Conservation (phyloP, 2,329 filamentous ascomycete genomes). For the Phialocephala sp. region DNA sequence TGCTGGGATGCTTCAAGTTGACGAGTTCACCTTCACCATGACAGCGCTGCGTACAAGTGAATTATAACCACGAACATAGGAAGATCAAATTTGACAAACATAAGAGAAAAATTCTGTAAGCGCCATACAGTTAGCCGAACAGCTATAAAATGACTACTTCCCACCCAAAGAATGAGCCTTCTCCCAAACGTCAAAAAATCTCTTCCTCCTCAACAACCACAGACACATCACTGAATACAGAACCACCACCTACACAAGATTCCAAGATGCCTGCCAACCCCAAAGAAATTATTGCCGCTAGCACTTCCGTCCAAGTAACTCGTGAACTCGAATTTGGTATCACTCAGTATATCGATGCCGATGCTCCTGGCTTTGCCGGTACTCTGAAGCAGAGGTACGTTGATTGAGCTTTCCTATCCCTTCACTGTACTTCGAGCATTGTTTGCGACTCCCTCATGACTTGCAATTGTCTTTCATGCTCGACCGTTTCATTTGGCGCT, state of each 20-base stretch:
- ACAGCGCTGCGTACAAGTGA: neutral
- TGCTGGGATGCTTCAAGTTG: neutral
- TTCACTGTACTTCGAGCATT: neutral
- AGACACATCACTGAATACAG: conserved; percentile 5
- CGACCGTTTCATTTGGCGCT: neutral
- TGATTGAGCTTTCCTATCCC: conserved; percentile 10
- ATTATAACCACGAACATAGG: neutral
- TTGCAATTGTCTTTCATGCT: neutral
- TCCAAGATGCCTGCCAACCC: conserved; percentile 23
- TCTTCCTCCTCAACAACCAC: conserved; percentile 20
- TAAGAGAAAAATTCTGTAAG: neutral
- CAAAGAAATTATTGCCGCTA: neutral
- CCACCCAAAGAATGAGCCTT: conserved; percentile 23
- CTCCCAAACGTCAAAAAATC: conserved; percentile 32
- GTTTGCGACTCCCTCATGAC: neutral
- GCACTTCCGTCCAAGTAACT: neutral
- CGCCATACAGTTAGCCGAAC: neutral
- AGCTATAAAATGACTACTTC: neutral
- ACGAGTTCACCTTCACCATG: neutral
- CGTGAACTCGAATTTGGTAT: conserved; percentile 59
- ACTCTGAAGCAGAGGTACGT: conserved; percentile 69
- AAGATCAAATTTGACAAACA: neutral
- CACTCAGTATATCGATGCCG: conserved; percentile 63
- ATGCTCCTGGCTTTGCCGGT: conserved; percentile 65
- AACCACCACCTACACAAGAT: neutral